These are phyloP conservation scores for Penicillium sp. DNA, from an alignment of 2,329 filamentous ascomycete species.

Conservation along the genomic window DNA sequence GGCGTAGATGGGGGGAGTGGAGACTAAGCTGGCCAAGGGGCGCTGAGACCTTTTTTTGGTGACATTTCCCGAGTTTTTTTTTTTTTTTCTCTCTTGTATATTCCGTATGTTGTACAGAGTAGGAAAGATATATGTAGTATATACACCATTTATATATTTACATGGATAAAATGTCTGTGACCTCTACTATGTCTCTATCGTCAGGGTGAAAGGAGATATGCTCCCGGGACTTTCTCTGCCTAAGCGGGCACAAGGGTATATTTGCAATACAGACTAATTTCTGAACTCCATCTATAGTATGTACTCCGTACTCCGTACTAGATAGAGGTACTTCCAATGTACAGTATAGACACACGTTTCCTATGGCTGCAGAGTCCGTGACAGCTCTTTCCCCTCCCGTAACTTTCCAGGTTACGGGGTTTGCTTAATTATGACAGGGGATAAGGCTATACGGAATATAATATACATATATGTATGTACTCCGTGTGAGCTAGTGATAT, in stretches of 20 bases:
- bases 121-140: neutral
- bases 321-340: neutral
- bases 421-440: constrained; percentile 8
- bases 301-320: neutral
- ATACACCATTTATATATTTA: neutral
- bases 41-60: neutral
- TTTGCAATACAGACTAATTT: neutral
- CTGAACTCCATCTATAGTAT: neutral
- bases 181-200: neutral
- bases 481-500: neutral
- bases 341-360: neutral
- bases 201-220: neutral
- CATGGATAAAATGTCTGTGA: neutral
- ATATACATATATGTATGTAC: neutral
- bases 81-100: neutral
- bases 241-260: neutral
- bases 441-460: neutral
- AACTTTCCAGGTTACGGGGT: constrained; percentile 23
- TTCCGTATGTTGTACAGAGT: neutral
- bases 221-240: neutral
- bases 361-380: neutral
- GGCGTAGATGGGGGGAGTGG: neutral
- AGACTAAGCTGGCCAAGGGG: neutral
- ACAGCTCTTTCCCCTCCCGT: constrained; percentile 18
- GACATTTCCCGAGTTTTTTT: neutral